A percentile compares a stretch with the other conserved stretches of the same genome.
phyloP scores from a whole-genome alignment of 768 basidiomycete species.

The Daedaleopsis nitida region DNA sequence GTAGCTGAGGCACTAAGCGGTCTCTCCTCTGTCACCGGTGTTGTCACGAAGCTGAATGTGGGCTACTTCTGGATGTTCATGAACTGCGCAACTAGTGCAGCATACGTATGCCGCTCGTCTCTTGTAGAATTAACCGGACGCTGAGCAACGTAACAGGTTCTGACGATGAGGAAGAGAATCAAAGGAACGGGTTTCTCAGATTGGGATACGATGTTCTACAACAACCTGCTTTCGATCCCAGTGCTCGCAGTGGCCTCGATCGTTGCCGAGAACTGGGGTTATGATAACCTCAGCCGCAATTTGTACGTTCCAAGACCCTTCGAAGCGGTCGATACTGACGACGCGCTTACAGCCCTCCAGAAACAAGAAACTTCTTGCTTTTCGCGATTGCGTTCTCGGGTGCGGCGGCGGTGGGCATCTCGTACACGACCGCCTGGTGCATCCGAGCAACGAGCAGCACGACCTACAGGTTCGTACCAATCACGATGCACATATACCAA shows the following conservation, averaged over 20 bases:
- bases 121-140: neutral
- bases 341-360: conserved; percentile 63
- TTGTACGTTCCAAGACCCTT: conserved; percentile 67
- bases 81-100: conserved; percentile 89
- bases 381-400: conserved; percentile 94
- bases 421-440: conserved; percentile 99
- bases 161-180: conserved; percentile 96
- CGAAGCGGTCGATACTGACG: neutral
- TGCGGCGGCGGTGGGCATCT: conserved; percentile 96
- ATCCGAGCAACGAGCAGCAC: conserved; percentile 94
- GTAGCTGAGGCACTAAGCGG: conserved; percentile 30
- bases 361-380: conserved; percentile 76
- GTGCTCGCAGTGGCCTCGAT: conserved; percentile 83
- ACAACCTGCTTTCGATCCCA: conserved; percentile 94
- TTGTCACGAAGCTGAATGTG: conserved; percentile 59
- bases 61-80: conserved; percentile 97
- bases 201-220: conserved; percentile 99
- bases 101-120: conserved; percentile 58
- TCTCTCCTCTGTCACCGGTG: conserved; percentile 42
- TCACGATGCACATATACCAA: neutral
- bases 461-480: conserved; percentile 77
- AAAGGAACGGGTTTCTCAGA: conserved; percentile 94
- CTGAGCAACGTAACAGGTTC: conserved; percentile 56
- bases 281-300: conserved; percentile 72
- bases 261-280: conserved; percentile 87